Evolutionary conservation across 2,329 filamentous ascomycete species (phyloP), one percentile per base, ranked within the genome.

Genomic region (Cordyceps pruinosa): DNA sequence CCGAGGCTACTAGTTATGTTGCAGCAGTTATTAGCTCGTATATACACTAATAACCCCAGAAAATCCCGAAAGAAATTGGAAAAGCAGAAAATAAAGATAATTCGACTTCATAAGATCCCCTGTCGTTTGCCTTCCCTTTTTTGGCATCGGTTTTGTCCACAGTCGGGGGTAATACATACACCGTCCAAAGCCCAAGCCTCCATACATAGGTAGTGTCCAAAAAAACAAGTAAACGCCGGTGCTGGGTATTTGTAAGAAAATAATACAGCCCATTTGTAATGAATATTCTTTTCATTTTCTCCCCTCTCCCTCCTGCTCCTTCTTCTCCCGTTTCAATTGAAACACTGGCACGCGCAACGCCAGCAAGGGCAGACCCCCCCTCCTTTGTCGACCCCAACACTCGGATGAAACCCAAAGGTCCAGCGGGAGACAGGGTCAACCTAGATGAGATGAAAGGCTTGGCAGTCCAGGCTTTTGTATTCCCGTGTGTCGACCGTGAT

Each of bases 171-270:
- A 37, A 32, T 19, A 35, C 30, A 39, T 39, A n/a, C 42, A 47
- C 23, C 42, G 25, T 46, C 19, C 52, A 12, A 47, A 45, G 9
- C 25, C 32, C 42, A 47, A 47, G 32, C 19, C 23, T 30, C 50
- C 28, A 28, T 42, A 26, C 19, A 15, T 21, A 44, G 19, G 17
- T 13, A 52, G n/a, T 19, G 19, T 34, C 39, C 21, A 30, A 47
- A 30, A 35, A 48, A 32, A n/a, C 17, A 42, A 32, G 47, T 41
- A 9, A 47, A 55, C 52, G 52, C 52, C 52, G 17, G 42, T 55
- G 32, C 42, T 55, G 52, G 52, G 52, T 47, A 55, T 47, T 55
- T 47, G 52, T 47, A 47, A 39, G 30, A 47, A 55, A 55, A 55
- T 35, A 25, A 53, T 53, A 55, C 52, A 55, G 42, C 52, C 42